Conservation (phyloP, 2,329 filamentous ascomycete genomes). For the Stachybotrys echinatus region DNA sequence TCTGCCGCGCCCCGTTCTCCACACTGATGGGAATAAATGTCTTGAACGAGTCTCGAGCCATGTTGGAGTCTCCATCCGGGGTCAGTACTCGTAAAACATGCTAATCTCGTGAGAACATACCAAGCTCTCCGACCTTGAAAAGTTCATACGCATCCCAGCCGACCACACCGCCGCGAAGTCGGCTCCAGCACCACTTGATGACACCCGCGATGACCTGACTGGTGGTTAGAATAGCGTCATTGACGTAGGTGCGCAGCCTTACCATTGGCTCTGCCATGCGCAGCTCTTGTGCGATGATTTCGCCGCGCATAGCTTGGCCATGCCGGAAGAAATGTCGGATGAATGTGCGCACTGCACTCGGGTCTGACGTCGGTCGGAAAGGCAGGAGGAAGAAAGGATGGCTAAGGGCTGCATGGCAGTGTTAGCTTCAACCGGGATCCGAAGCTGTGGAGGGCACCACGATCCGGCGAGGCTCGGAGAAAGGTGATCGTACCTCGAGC, state of each 20-base stretch:
- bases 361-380: conserved; percentile 88
- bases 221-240: conserved; percentile 14
- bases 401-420: conserved; percentile 61
- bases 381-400: conserved; percentile 89
- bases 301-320: conserved; percentile 58
- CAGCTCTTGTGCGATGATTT: conserved; percentile 74
- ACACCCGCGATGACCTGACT: conserved; percentile 83
- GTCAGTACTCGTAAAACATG: background rate
- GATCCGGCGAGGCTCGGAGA: background rate
- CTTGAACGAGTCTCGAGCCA: conserved; percentile 88
- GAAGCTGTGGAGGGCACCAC: background rate
- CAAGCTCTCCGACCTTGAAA: conserved; percentile 90
- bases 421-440: background rate
- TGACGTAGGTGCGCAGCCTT: conserved; percentile 22
- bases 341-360: conserved; percentile 86
- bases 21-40: conserved; percentile 95
- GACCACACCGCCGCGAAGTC: conserved; percentile 84
- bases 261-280: conserved; percentile 94
- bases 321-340: conserved; percentile 87
- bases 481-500: conserved; percentile 63
- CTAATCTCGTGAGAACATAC: conserved; percentile 35
- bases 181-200: conserved; percentile 97
- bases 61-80: conserved; percentile 65
- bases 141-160: conserved; percentile 97
- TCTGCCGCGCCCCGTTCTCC: conserved; percentile 76